Percentiles rank a stretch among this genome's conserved stretches.
phyloP scores from a whole-genome alignment of 1,284 basidiomycete genomes.

The Wolfiporia cocos region DNA sequence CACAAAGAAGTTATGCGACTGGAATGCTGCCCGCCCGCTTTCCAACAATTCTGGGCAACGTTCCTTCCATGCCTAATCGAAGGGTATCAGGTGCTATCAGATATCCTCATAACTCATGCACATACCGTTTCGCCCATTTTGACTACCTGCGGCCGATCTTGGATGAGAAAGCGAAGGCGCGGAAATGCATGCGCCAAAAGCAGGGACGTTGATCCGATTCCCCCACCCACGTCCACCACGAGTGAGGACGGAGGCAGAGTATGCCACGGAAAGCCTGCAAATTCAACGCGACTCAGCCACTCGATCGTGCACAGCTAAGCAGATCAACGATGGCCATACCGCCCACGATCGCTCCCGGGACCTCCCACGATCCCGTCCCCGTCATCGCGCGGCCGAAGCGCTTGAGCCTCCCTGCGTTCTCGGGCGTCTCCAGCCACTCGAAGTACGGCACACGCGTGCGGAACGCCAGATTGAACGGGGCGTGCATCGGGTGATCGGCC shows the following conservation, averaged over 20 bases:
- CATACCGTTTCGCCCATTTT: slow-evolving; percentile 49
- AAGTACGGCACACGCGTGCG: slow-evolving; percentile 28
- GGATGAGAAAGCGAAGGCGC: slow-evolving; percentile 56
- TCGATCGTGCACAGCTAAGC: no score
- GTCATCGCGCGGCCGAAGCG: slow-evolving; percentile 70
- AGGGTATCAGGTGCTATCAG: no score
- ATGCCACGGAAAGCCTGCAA: slow-evolving; percentile 58
- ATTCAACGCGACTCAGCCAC: no score
- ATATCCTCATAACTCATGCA: slow-evolving; percentile 5
- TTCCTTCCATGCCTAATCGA: slow-evolving; percentile 47
- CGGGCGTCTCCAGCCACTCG: slow-evolving; percentile 30
- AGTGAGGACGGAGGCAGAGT: slow-evolving; percentile 41
- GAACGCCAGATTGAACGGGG: slow-evolving; percentile 31
- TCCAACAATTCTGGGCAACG: slow-evolving; percentile 57
- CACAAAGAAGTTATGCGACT: slow-evolving; percentile 71
- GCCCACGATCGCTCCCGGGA: slow-evolving; percentile 22
- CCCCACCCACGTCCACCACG: slow-evolving; percentile 72
- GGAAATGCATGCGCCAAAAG: slow-evolving; percentile 52
- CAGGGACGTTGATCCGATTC: slow-evolving; percentile 70
- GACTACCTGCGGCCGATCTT: slow-evolving; percentile 60
- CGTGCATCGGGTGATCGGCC: slow-evolving; percentile 20
- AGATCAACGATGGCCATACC: no score
- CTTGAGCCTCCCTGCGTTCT: slow-evolving; percentile 37
- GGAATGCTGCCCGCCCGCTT: slow-evolving; percentile 48
- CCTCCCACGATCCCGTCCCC: slow-evolving; percentile 61